Evolutionary conservation across 2,329 filamentous ascomycete species (phyloP), one percentile per base, ranked within the genome.

Genomic region (Monosporascus cannonballus): DNA sequence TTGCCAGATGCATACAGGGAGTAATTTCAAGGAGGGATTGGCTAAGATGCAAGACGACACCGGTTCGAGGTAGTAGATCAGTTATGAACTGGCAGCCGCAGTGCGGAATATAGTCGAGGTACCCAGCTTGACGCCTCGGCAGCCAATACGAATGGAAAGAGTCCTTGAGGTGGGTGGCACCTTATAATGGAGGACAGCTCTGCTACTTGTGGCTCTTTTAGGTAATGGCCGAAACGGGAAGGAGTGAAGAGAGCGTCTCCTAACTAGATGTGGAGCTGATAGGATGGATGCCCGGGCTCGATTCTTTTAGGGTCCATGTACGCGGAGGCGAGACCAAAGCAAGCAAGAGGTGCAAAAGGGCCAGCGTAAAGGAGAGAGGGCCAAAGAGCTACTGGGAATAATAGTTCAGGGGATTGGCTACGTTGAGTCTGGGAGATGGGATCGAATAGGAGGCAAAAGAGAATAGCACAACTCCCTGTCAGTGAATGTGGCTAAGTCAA

Each of bases 191-290:
- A 42, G 39, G 14, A 42, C 42, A 25, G 14, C 25, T 59, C 60
- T 63, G 58, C 62, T 56, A 66, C 64, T 63, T 63, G 61, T 60
- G 60, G 59, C 68, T 64, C 60, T 62, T 68, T 69, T 66, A 69
- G 70, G 67, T 66, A 70, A 71, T 68, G 64, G 67, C 66, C 65
- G 69, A 67, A 67, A 69, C 62, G 68, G 65, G 67, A 70, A 70
- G 68, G 42, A 30, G 30, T 24, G 30, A 62, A 65, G 65, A 64
- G 62, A 66, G 66, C 63, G 64, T 63, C 64, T 55, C 59, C 59
- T 61, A 34, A 34, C 30, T 34, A 58, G 52, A 64, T 69, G 73
- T 76, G 72, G 73, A 74, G 74, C 67, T 69, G 64, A 61, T 61
- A 55, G 66, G 57, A 64, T 62, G 66, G 57, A 64, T 62, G 63